A percentile compares a stretch with the other conserved stretches of the same genome.
These are phyloP conservation scores for Colletotrichum phormii DNA, from an alignment of 2,329 filamentous ascomycete species.

Conservation along the genomic window DNA sequence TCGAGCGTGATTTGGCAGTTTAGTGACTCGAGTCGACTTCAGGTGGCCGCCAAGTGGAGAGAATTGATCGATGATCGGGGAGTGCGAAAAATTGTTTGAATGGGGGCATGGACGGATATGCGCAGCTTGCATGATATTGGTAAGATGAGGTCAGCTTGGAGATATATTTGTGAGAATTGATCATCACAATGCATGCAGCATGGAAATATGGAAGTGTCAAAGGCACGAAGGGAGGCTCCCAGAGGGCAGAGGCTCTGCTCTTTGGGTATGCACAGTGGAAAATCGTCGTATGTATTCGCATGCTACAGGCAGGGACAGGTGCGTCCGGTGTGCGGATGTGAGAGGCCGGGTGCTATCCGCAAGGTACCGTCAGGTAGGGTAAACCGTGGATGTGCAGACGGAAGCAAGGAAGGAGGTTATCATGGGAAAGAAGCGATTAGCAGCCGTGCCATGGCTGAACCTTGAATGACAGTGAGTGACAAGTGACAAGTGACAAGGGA, in stretches of 20 bases:
- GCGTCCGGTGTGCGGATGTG: not conserved
- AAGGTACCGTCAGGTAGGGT: not conserved
- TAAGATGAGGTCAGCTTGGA: constrained; percentile 13
- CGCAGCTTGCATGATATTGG: constrained; percentile 16
- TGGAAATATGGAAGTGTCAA: not conserved
- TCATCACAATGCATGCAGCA: not conserved
- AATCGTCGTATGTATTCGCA: not conserved
- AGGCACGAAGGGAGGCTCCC: not conserved
- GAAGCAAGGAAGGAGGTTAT: constrained; percentile 15
- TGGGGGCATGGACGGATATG: not conserved
- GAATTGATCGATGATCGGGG: not conserved
- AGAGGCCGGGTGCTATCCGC: not conserved
- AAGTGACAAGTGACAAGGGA: not conserved
- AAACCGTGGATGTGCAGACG: not conserved
- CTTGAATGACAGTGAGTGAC: not conserved
- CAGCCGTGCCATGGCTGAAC: not conserved
- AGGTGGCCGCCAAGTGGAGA: not conserved
- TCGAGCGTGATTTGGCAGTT: constrained; percentile 2
- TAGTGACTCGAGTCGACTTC: not conserved
- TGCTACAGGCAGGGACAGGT: constrained; percentile 12
- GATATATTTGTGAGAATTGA: not conserved
- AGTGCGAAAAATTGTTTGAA: not conserved
- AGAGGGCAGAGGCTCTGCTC: not conserved
- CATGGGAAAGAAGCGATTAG: not conserved
- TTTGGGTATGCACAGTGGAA: not conserved